Conservation (phyloP, 768 basidiomycete species). For the Neoboletus brunneissimus region DNA sequence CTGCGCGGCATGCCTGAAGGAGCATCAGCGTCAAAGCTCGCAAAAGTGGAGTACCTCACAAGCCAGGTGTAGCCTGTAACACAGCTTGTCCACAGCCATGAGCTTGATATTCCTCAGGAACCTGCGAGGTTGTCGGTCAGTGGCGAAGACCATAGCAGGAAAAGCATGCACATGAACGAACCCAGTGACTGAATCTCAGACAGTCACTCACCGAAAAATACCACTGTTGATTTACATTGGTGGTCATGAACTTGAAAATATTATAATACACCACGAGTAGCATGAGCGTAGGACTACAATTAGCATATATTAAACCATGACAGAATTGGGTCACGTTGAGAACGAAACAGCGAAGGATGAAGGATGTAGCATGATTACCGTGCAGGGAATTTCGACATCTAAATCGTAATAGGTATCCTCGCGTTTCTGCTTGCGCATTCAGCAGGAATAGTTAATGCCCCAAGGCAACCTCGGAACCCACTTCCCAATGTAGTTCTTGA, state of each 20-base stretch:
- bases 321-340: neutral
- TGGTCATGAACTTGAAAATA: too few relatives aligned
- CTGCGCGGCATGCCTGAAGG: conserved; percentile 25
- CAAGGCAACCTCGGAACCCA: conserved; percentile 20
- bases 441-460: conserved; percentile 12
- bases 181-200: too few relatives aligned
- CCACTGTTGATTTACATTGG: too few relatives aligned
- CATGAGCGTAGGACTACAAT: too few relatives aligned
- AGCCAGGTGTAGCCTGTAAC: conserved; percentile 46
- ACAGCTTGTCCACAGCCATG: too few relatives aligned
- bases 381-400: conserved; percentile 4
- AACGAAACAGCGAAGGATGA: conserved; percentile 10
- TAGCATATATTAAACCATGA: conserved; percentile 15
- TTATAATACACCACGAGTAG: too few relatives aligned
- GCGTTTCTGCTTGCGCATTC: conserved; percentile 1
- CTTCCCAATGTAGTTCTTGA: conserved; percentile 2
- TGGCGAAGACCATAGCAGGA: neutral
- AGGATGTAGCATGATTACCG: neutral
- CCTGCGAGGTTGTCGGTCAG: conserved; percentile 34
- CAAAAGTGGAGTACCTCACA: conserved; percentile 55
- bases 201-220: too few relatives aligned
- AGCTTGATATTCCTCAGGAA: conserved; percentile 62
- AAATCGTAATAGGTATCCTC: conserved; percentile 16
- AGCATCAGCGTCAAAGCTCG: neutral
- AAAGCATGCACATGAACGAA: too few relatives aligned